These are phyloP conservation scores for Lasiodiplodia citricola DNA, from an alignment of 2,329 filamentous ascomycete species.

Conservation along the genomic window DNA sequence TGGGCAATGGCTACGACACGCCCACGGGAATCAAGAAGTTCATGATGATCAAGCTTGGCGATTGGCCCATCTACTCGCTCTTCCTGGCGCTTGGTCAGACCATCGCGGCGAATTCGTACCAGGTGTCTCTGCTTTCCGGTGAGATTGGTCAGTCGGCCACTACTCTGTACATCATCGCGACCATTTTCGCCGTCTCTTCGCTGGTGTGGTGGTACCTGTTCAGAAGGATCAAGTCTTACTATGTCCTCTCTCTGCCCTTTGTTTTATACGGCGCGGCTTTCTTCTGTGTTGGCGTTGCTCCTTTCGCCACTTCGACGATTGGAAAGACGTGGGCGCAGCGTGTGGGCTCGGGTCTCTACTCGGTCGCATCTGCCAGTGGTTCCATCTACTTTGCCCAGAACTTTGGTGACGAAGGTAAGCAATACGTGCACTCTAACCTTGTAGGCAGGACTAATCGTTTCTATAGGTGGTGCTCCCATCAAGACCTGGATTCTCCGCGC, in stretches of 20 bases:
- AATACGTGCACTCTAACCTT: too few relatives aligned
- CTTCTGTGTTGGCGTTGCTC: slow-evolving; percentile 53
- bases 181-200: slow-evolving; percentile 63
- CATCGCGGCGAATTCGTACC: slow-evolving; percentile 40
- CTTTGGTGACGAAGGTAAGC: slow-evolving; percentile 64
- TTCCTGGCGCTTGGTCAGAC: slow-evolving; percentile 32
- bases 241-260: slow-evolving; percentile 66
- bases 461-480: slow-evolving; percentile 58
- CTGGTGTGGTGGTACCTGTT: slow-evolving; percentile 30
- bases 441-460: not conserved
- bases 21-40: slow-evolving; percentile 30
- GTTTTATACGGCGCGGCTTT: slow-evolving; percentile 68
- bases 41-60: slow-evolving; percentile 34
- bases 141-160: slow-evolving; percentile 58
- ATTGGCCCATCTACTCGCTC: slow-evolving; percentile 37
- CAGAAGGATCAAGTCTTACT: slow-evolving; percentile 62
- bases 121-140: slow-evolving; percentile 70
- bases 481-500: slow-evolving; percentile 72
- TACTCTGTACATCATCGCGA: slow-evolving; percentile 66
- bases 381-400: slow-evolving; percentile 71
- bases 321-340: slow-evolving; percentile 49
- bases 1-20: slow-evolving; percentile 17
- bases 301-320: slow-evolving; percentile 33
- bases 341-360: slow-evolving; percentile 66
- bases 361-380: slow-evolving; percentile 66